Conservation (phyloP, 1,139 yeast genomes). For the Yamadazyma kanchanaburiensis region DNA sequence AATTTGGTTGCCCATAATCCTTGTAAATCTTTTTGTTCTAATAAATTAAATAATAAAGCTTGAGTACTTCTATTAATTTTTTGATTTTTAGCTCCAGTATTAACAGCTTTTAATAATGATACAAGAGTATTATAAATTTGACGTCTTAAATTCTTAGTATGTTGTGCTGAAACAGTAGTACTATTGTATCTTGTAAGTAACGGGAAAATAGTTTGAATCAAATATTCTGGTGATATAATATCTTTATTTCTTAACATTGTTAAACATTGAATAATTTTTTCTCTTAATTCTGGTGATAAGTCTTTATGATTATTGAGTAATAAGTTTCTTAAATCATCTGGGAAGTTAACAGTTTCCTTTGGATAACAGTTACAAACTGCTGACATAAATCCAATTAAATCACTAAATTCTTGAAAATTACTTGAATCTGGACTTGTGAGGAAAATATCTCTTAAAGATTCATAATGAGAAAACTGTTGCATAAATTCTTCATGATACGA, state of each 20-base stretch:
- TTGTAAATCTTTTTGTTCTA: constrained; percentile 73
- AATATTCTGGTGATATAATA: constrained; percentile 72
- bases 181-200: constrained; percentile 54
- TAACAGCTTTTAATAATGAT: constrained; percentile 74
- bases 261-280: constrained; percentile 84
- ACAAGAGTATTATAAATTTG: constrained; percentile 80
- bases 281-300: constrained; percentile 80
- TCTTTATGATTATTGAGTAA: constrained; percentile 74
- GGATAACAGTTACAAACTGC: constrained; percentile 92
- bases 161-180: constrained; percentile 54
- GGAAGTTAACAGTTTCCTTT: constrained; percentile 79
- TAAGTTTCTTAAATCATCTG: constrained; percentile 70
- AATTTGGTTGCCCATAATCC: constrained; percentile 97
- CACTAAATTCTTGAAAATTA: constrained; percentile 72
- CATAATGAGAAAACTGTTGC: constrained; percentile 90
- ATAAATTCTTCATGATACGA: constrained; percentile 91
- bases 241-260: constrained; percentile 88
- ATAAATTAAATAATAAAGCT: constrained; percentile 79
- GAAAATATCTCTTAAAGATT: constrained; percentile 83
- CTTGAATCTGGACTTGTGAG: constrained; percentile 61
- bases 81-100: constrained; percentile 82
- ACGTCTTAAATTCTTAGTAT: constrained; percentile 78
- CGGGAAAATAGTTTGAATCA: constrained; percentile 88
- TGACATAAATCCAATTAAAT: constrained; percentile 82
- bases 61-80: constrained; percentile 86